Conservation (phyloP, 1,139 yeast species). For the Geotrichum reessii region DNA sequence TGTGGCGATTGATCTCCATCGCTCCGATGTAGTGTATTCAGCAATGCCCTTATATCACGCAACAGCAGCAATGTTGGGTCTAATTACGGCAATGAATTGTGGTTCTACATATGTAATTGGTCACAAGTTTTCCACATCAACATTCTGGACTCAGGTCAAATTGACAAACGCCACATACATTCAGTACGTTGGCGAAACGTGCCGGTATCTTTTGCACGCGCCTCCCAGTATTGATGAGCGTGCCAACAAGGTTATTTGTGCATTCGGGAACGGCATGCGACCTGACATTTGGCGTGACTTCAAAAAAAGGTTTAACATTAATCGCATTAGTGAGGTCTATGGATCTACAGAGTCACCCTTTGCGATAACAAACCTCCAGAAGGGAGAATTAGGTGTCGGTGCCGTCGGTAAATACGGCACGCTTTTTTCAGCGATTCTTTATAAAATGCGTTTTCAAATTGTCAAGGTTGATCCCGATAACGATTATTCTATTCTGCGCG, state of each 20-base stretch:
- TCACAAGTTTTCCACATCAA: slow-evolving; percentile 74
- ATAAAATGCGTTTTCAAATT: slow-evolving; percentile 44
- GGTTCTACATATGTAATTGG: slow-evolving; percentile 75
- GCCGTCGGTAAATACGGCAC: slow-evolving; percentile 81
- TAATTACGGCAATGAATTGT: slow-evolving; percentile 58
- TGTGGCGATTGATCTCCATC: slow-evolving; percentile 56
- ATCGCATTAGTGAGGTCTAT: slow-evolving; percentile 82
- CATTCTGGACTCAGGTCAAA: slow-evolving; percentile 88
- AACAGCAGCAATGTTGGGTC: slow-evolving; percentile 85
- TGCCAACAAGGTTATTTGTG: slow-evolving; percentile 59
- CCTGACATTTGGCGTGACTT: slow-evolving; percentile 87
- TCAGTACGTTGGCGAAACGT: slow-evolving; percentile 94
- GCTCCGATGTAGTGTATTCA: slow-evolving; percentile 61
- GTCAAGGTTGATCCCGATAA: slow-evolving; percentile 68
- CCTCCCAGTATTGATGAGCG: slow-evolving; percentile 64
- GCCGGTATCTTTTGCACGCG: slow-evolving; percentile 74
- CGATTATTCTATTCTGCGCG: slow-evolving; percentile 64
- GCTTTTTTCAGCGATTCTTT: slow-evolving; percentile 3
- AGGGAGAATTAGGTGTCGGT: slow-evolving; percentile 77
- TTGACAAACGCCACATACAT: slow-evolving; percentile 67
- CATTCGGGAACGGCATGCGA: slow-evolving; percentile 90
- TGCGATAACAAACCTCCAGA: slow-evolving; percentile 79
- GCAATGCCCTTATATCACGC: slow-evolving; percentile 97
- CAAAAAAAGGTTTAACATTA: slow-evolving; percentile 68
- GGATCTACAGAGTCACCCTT: slow-evolving; percentile 93